Base-by-base conservation (phyloP, 2,329 filamentous ascomycete species). In the Emericellopsis cladophorae region DNA sequence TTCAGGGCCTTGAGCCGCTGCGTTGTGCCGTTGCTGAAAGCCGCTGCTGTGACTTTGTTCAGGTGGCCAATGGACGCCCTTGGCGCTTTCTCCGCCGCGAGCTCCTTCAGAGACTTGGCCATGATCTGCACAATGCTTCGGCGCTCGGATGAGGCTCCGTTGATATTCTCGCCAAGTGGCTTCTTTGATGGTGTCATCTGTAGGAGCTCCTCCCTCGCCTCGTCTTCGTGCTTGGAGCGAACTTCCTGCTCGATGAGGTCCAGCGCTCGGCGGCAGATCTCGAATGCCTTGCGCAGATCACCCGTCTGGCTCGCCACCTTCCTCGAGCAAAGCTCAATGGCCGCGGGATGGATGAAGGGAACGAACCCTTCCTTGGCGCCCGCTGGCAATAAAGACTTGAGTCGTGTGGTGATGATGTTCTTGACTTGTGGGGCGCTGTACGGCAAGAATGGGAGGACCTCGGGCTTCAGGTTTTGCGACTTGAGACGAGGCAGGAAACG, bases 281-380 rank as follows among this genome's bases (percentile, higher is more conserved):
- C 90, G 53, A 96, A 95, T 0, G 89, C 90, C 60, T 94, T 95
- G 45, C 92, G 84, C 38, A 98, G 62, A 58, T 98, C 92, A 35
- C 92, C 92, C 0, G 87, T 95, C 57, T 96, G 90, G 41, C 84
- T 87, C 4, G 92, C 84, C 14, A 98, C 86, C 58, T 96, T 98
- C 58, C 92, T 86, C 7, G 92, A 84, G 57, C 90, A 94, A 36
- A 98, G 79, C 53, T 93, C 86, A 50, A 98, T 88, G 15, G 92
- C 92, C 11, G 87, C 85, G 1, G 90, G 90, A 53, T 96, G 90
- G 44, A 98, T 77, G 54, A 96, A 95, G 0, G 92, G 92, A 4
- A 94, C 65, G 45, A 77, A 82, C 44, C 74, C 72, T 31, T 74
- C 61, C 39, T 67, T 69, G 26, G 12, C 26, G 33, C 68, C 70